A percentile compares a stretch with the other conserved stretches of the same genome.
Evolutionary conservation across 2,329 filamentous ascomycete genomes (phyloP).

Genomic region (Claviceps purpurea): DNA sequence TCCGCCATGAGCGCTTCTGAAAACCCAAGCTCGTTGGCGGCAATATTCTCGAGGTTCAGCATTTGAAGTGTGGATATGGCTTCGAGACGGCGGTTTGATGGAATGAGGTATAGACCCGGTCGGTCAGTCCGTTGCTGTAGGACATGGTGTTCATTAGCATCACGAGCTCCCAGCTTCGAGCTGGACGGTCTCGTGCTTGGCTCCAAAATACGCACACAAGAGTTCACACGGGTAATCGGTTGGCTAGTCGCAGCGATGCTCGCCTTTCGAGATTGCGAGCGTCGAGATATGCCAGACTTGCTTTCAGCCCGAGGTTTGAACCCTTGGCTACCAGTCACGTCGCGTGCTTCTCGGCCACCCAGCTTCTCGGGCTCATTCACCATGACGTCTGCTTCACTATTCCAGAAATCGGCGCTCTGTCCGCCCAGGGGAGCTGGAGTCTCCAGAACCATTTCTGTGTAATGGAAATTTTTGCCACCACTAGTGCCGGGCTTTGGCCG

Average conservation of each 20-base stretch:
- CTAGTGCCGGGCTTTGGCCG: conserved; percentile 53
- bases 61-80: conserved; percentile 66
- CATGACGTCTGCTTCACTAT: conserved; percentile 59
- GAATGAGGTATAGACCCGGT: conserved; percentile 38
- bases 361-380: conserved; percentile 31
- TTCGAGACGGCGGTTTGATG: conserved; percentile 44
- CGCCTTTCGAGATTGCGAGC: conserved; percentile 45
- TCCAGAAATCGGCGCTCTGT: conserved; percentile 49
- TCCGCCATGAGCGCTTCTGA: conserved; percentile 86
- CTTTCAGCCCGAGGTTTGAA: conserved; percentile 33
- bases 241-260: conserved; percentile 28
- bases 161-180: conserved; percentile 17
- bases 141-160: conserved; percentile 16
- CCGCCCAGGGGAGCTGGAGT: conserved; percentile 25
- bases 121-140: conserved; percentile 23
- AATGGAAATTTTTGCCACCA: conserved; percentile 81
- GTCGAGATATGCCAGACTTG: conserved; percentile 32
- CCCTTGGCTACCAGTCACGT: conserved; percentile 22
- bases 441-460: conserved; percentile 83
- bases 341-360: conserved; percentile 37
- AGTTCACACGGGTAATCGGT: conserved; percentile 35
- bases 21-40: conserved; percentile 73
- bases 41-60: conserved; percentile 84
- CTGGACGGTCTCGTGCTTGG: conserved; percentile 17
- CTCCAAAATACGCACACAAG: conserved; percentile 24